These are phyloP conservation scores for Orbilia ellipsospora DNA, from an alignment of 2,329 filamentous ascomycete species.

Conservation along the genomic window DNA sequence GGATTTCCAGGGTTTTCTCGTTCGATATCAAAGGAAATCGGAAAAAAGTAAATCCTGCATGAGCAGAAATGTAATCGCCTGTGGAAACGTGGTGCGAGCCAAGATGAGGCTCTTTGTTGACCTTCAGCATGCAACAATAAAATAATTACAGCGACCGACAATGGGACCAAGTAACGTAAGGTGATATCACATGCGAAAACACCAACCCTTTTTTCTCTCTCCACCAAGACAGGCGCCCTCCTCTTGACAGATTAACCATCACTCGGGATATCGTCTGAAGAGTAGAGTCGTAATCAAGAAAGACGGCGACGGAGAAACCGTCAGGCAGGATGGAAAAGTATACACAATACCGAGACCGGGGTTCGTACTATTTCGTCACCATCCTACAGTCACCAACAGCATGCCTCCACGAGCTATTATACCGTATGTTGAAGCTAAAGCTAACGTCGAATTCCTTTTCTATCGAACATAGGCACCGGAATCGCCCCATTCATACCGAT, in stretches of 20 bases:
- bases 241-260: neutral
- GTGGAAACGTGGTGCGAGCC: constrained; percentile 49
- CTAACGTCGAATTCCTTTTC: neutral
- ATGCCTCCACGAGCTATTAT: constrained; percentile 1
- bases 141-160: too few species aligned
- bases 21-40: neutral
- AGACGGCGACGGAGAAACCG: constrained; percentile 1
- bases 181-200: constrained; percentile 51
- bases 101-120: constrained; percentile 37
- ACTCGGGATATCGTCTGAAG: neutral
- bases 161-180: neutral
- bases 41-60: constrained; percentile 53
- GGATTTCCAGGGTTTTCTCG: constrained; percentile 5
- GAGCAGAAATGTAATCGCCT: neutral
- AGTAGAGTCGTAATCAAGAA: neutral
- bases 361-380: constrained; percentile 64
- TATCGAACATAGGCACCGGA: constrained; percentile 76
- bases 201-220: neutral
- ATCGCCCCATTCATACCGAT: constrained; percentile 95
- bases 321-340: constrained; percentile 82
- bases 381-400: neutral
- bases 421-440: constrained; percentile 49
- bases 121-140: neutral
- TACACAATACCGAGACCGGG: constrained; percentile 90
- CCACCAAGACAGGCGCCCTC: constrained; percentile 1